Conservation (phyloP, 139 green algal genomes). For the Pseudopediastrum boryanum region DNA sequence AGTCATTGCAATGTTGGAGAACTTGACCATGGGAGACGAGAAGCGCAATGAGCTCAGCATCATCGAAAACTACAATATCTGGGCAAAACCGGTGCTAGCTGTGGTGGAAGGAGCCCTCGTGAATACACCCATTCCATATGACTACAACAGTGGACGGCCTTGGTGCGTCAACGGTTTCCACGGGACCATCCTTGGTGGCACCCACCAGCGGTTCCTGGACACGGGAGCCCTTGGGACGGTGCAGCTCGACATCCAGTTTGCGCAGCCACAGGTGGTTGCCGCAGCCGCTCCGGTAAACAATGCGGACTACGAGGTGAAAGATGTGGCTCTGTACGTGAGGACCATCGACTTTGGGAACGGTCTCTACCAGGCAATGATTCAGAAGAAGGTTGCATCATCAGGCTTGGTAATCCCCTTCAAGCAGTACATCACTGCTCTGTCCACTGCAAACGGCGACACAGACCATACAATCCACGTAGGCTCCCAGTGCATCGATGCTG, state of each 20-base stretch:
- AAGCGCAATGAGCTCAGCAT: not conserved
- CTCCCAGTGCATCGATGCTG: not conserved
- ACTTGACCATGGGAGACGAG: not conserved
- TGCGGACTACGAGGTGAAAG: not conserved
- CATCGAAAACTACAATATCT: not conserved
- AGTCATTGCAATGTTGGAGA: not conserved
- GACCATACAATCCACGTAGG: not conserved
- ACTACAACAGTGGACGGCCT: too few species aligned
- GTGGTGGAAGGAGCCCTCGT: too few species aligned
- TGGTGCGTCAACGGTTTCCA: not conserved
- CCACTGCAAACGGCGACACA: not conserved
- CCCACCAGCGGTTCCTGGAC: conserved; percentile 6
- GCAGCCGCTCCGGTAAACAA: not conserved
- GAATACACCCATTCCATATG: too few species aligned
- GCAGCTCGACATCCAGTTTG: conserved; percentile 7
- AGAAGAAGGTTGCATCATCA: not conserved
- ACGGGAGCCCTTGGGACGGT: conserved; percentile 1
- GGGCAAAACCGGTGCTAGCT: too few species aligned
- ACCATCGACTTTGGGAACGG: not conserved
- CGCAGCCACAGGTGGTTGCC: not conserved
- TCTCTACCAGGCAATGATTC: not conserved
- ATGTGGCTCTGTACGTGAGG: not conserved
- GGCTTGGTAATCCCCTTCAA: conserved; percentile 10
- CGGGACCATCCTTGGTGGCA: not conserved
- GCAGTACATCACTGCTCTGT: not conserved